Conservation (phyloP, 805 yeast species). For the Myxozyma lipomycoides region DNA sequence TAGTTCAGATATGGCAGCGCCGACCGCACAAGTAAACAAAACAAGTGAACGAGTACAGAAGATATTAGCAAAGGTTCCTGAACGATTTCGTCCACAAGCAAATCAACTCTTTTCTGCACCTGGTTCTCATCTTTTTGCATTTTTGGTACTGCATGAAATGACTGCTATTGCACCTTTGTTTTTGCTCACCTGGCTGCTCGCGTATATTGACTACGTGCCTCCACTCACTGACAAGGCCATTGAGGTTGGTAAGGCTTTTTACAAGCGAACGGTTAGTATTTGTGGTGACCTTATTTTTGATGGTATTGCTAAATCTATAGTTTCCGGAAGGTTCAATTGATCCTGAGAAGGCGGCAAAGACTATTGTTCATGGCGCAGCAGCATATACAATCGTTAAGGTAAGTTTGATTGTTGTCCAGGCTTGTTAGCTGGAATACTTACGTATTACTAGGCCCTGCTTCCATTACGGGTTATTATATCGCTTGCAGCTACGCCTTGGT, state of each 20-base stretch:
- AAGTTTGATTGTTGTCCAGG: not conserved
- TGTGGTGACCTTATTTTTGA: constrained; percentile 31
- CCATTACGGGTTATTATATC: constrained; percentile 54
- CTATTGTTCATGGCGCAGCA: constrained; percentile 68
- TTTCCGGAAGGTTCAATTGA: constrained; percentile 34
- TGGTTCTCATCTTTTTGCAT: constrained; percentile 57
- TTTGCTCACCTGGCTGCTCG: constrained; percentile 63
- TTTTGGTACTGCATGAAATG: constrained; percentile 65
- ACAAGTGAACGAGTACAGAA: constrained; percentile 1
- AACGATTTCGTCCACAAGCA: constrained; percentile 49
- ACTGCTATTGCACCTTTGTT: constrained; percentile 70
- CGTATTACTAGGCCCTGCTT: constrained; percentile 34
- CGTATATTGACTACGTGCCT: constrained; percentile 52
- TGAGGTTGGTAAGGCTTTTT: constrained; percentile 54
- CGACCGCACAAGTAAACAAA: not conserved
- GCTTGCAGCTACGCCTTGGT: constrained; percentile 53
- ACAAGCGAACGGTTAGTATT: constrained; percentile 48
- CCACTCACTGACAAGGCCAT: constrained; percentile 54
- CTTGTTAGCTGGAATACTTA: not conserved
- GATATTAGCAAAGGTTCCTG: constrained; percentile 42
- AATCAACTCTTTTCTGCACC: constrained; percentile 53
- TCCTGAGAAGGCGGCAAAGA: constrained; percentile 50
- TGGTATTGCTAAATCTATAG: constrained; percentile 20
- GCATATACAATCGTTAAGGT: constrained; percentile 67
- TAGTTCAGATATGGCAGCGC: not conserved